Conservation (phyloP, 2,329 filamentous ascomycete genomes). For the Exophiala sideris region DNA sequence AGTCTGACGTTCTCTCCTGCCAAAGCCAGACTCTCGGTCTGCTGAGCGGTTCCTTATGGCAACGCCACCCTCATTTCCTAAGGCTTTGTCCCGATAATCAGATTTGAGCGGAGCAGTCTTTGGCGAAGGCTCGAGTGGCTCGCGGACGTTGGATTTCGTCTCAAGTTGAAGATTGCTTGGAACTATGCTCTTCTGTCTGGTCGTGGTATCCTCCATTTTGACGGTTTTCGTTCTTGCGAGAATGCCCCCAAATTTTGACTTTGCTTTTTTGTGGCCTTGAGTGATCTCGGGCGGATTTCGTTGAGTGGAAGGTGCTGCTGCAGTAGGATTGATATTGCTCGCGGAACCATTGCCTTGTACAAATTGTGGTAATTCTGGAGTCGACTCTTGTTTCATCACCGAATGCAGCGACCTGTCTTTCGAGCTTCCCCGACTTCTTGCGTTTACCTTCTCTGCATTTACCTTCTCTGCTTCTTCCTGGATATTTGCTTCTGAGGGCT, state of each 20-base stretch:
- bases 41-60: conserved; percentile 67
- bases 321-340: conserved; percentile 7
- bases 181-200: conserved; percentile 15
- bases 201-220: conserved; percentile 37
- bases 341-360: conserved; percentile 26
- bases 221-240: conserved; percentile 45
- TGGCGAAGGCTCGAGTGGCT: conserved; percentile 25
- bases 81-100: conserved; percentile 61
- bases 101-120: conserved; percentile 58
- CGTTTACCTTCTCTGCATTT: conserved; percentile 23
- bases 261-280: conserved; percentile 38
- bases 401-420: conserved; percentile 40
- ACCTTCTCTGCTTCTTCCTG: conserved; percentile 31
- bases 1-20: conserved; percentile 17
- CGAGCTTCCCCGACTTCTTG: conserved; percentile 41
- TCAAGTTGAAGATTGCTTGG: conserved; percentile 24
- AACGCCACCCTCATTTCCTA: conserved; percentile 65
- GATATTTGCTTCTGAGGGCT: conserved; percentile 39
- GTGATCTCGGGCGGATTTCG: conserved; percentile 6
- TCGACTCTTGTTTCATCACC: conserved; percentile 40
- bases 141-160: conserved; percentile 30
- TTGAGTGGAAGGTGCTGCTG: background rate
- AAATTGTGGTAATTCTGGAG: conserved; percentile 39
- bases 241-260: conserved; percentile 45
- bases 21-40: conserved; percentile 53